Evolutionary conservation across 2,329 filamentous ascomycete genomes (phyloP).

Genomic region (Fragosphaeria purpurea): DNA sequence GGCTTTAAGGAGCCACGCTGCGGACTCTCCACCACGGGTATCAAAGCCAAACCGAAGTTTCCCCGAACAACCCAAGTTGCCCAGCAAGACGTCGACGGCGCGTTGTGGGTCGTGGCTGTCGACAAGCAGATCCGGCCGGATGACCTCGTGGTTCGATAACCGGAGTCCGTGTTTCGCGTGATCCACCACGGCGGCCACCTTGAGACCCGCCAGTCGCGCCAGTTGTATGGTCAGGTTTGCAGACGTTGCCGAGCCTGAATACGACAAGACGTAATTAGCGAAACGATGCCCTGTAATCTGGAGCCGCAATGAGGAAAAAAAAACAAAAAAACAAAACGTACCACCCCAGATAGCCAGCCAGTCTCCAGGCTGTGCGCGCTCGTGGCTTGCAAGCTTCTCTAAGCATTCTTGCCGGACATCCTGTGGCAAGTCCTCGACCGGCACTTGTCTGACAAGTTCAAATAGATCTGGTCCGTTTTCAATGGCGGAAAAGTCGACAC

Average conservation of each 20-base stretch:
- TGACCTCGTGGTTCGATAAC: conserved; percentile 34
- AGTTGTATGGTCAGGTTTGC: conserved; percentile 58
- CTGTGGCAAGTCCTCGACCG: conserved; percentile 38
- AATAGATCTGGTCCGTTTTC: conserved; percentile 50
- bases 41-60: conserved; percentile 59
- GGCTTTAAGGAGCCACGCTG: conserved; percentile 44
- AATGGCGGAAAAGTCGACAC: conserved; percentile 49
- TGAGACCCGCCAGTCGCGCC: conserved; percentile 54
- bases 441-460: conserved; percentile 35
- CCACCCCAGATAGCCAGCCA: conserved; percentile 67
- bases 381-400: conserved; percentile 36
- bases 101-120: conserved; percentile 56
- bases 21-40: conserved; percentile 55
- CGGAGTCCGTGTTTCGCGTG: conserved; percentile 54
- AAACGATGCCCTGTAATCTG: too few relatives aligned
- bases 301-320: too few relatives aligned
- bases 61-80: conserved; percentile 32
- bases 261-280: too few relatives aligned
- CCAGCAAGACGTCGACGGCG: conserved; percentile 54
- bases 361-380: conserved; percentile 50
- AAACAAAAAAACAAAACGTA: too few relatives aligned
- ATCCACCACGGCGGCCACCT: conserved; percentile 57
- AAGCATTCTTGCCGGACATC: conserved; percentile 58
- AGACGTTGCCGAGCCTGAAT: conserved; percentile 50
- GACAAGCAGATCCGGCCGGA: conserved; percentile 52